These are phyloP conservation scores for Penicillium hordei DNA, from an alignment of 2,329 filamentous ascomycete genomes.

Conservation along the genomic window DNA sequence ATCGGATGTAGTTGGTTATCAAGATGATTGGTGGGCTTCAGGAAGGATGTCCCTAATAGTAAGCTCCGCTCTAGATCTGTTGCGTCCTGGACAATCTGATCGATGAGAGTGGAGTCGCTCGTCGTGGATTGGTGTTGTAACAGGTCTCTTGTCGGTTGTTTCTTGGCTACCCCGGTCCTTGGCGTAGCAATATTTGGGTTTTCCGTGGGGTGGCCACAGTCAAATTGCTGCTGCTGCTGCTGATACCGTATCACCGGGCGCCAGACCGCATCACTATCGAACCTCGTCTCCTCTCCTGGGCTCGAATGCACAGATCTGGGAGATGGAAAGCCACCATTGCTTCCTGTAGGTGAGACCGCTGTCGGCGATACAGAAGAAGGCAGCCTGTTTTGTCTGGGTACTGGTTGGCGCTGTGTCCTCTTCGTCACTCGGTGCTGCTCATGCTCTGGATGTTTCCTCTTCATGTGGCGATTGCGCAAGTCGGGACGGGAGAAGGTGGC, in stretches of 20 bases:
- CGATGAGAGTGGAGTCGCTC: conserved; percentile 3
- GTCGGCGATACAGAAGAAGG: conserved; percentile 4
- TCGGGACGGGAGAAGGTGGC: conserved; percentile 45
- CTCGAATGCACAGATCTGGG: neutral
- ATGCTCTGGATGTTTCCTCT: conserved; percentile 41
- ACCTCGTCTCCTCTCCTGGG: neutral
- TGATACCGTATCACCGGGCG: neutral
- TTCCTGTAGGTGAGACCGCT: conserved; percentile 7
- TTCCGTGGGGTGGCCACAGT: neutral
- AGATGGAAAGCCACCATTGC: neutral
- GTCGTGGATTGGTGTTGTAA: neutral
- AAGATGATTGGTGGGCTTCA: conserved; percentile 13
- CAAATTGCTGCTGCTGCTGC: neutral
- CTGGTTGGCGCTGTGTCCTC: neutral
- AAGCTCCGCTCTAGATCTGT: conserved; percentile 20
- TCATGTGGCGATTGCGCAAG: conserved; percentile 45
- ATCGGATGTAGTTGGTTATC: neutral
- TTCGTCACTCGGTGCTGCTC: conserved; percentile 12
- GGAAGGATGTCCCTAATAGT: conserved; percentile 16
- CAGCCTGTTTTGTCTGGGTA: neutral
- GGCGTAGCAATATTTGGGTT: neutral
- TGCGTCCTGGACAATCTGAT: conserved; percentile 17
- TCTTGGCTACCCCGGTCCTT: neutral
- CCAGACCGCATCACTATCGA: neutral
- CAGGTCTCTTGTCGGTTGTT: neutral